Percentiles rank a stretch among this genome's conserved stretches.
Evolutionary conservation across 805 yeast genomes (phyloP).

Genomic region (Phaffomyces thermotolerans): DNA sequence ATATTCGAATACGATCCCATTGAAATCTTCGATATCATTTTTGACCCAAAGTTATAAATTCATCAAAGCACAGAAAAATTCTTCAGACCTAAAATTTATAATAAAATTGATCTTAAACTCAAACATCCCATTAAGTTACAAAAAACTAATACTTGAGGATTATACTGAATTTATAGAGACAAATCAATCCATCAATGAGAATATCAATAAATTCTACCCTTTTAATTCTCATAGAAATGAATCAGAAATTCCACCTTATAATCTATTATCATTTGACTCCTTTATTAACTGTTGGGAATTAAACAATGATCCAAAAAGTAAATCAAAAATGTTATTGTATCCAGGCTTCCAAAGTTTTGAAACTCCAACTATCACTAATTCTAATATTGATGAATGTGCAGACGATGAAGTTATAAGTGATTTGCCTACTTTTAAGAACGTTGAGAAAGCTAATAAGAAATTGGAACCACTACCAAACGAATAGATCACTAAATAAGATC

Average conservation of each 20-base stretch:
- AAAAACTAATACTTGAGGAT: constrained; percentile 32
- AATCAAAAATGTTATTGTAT: constrained; percentile 27
- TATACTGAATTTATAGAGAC: constrained; percentile 31
- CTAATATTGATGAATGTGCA: constrained; percentile 23
- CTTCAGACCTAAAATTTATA: constrained; percentile 9
- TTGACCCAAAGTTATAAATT: constrained; percentile 54
- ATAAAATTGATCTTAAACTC: background rate
- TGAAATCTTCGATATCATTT: constrained; percentile 39
- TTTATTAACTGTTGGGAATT: constrained; percentile 6
- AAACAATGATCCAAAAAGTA: constrained; percentile 11
- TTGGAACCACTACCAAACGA: constrained; percentile 1
- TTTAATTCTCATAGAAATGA: background rate
- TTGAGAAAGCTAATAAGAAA: constrained; percentile 47
- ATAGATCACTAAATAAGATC: background rate
- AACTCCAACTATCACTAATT: constrained; percentile 38
- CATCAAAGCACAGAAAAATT: constrained; percentile 29
- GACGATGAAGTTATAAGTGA: constrained; percentile 31
- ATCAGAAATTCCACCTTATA: background rate
- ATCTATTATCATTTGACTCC: background rate
- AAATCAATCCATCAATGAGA: background rate
- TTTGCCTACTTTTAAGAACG: constrained; percentile 54
- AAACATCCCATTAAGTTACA: background rate
- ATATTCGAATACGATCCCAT: constrained; percentile 19
- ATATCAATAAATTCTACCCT: background rate
- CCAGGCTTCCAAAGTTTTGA: constrained; percentile 27